Percentiles rank a stretch among this genome's conserved stretches.
These are phyloP conservation scores for Cymbidium sinense DNA, from an alignment of 106 monocot species.

Conservation along the genomic window DNA sequence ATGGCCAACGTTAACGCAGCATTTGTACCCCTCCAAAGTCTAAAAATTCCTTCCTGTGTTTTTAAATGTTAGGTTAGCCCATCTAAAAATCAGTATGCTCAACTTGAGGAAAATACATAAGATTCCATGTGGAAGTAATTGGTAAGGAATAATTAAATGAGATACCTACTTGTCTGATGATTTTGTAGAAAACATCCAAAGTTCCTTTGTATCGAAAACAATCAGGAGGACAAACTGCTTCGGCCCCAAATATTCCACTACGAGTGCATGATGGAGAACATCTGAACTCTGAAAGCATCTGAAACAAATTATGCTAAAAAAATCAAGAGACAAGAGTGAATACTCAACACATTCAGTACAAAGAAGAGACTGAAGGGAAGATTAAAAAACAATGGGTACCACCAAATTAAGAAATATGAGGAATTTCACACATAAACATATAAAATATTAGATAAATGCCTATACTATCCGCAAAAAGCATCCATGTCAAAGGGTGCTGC, in stretches of 20 bases:
- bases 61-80: not conserved
- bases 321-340: not conserved
- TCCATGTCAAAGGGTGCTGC: conserved; percentile 1
- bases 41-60: conserved; percentile 81
- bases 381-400: too few species aligned
- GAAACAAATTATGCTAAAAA: conserved; percentile 14
- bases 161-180: conserved; percentile 68
- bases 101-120: not conserved
- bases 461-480: not conserved
- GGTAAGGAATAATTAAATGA: not conserved
- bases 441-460: not conserved
- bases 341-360: not conserved
- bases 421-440: not conserved
- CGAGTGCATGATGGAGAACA: conserved; percentile 83
- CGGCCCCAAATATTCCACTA: conserved; percentile 66
- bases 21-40: conserved; percentile 93
- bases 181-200: conserved; percentile 86
- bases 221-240: conserved; percentile 69
- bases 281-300: conserved; percentile 79
- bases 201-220: conserved; percentile 98
- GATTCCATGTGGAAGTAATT: not conserved
- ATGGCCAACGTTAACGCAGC: conserved; percentile 76
- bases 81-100: not conserved
- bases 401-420: too few species aligned
- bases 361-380: not conserved